Evolutionary conservation across 192 early-diverging fungal species (phyloP).

Genomic region (Mortierella antarctica): DNA sequence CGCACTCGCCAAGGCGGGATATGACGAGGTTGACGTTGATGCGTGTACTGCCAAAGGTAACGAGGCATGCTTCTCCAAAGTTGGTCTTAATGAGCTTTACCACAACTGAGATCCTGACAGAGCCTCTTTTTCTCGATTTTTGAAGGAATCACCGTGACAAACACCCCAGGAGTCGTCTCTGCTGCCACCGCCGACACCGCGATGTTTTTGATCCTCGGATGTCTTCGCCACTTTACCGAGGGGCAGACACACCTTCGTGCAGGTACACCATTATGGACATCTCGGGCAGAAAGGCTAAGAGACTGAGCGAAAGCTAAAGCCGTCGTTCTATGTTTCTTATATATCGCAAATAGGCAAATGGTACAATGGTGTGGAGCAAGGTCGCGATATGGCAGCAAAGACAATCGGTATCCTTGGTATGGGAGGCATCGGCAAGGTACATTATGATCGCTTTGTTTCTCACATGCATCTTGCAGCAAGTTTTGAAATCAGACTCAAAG

Average conservation of each 20-base stretch:
- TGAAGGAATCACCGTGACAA: constrained; percentile 55
- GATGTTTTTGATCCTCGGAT: constrained; percentile 59
- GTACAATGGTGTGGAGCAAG: constrained; percentile 40
- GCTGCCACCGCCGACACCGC: constrained; percentile 59
- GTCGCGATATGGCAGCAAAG: constrained; percentile 54
- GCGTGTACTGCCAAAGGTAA: constrained; percentile 51
- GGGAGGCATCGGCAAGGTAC: constrained; percentile 63
- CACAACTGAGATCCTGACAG: neutral
- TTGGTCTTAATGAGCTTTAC: neutral
- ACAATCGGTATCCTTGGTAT: constrained; percentile 61
- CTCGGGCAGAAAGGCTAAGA: neutral
- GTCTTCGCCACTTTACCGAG: constrained; percentile 55
- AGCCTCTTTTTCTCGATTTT: neutral
- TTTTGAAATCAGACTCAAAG: neutral
- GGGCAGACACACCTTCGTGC: constrained; percentile 48
- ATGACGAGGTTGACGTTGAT: constrained; percentile 53
- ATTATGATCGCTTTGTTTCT: neutral
- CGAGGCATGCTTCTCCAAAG: neutral
- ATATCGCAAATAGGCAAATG: constrained; percentile 43
- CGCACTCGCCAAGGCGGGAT: constrained; percentile 47
- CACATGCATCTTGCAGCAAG: neutral
- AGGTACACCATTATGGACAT: constrained; percentile 18
- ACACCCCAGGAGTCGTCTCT: constrained; percentile 55
- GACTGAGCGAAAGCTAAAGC: neutral
- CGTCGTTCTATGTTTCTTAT: neutral